These are phyloP conservation scores for Knoxia roxburghii DNA, from an alignment of 257 asterid species.

Conservation along the genomic window DNA sequence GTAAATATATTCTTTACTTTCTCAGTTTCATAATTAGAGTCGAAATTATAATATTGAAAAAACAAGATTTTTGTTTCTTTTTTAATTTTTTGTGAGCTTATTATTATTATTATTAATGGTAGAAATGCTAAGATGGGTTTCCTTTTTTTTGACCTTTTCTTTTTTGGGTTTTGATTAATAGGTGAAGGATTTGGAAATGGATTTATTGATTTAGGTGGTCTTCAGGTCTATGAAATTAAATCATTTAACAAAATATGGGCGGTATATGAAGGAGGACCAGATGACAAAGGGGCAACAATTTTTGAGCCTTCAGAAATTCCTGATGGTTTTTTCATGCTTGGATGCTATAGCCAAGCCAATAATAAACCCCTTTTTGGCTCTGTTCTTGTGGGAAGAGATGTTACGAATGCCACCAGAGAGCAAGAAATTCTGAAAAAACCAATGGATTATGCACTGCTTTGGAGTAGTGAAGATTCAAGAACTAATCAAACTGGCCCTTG, in stretches of 20 bases:
- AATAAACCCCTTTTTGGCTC: slow-evolving; percentile 27
- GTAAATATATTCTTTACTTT: too few relatives aligned
- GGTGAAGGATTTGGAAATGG: slow-evolving; percentile 30
- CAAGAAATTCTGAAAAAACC: slow-evolving; percentile 9
- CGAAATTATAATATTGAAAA: too few relatives aligned
- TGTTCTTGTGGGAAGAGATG: slow-evolving; percentile 27
- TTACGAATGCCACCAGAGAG: neutral
- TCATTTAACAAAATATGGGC: slow-evolving; percentile 29
- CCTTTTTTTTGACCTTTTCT: too few relatives aligned
- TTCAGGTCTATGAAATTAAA: slow-evolving; percentile 24
- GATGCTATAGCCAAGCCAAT: slow-evolving; percentile 28
- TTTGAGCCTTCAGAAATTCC: slow-evolving; percentile 29
- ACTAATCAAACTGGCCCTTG: slow-evolving; percentile 8
- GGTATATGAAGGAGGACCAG: slow-evolving; percentile 29
- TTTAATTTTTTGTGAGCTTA: neutral
- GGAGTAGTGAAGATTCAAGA: slow-evolving; percentile 9
- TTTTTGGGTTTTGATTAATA: slow-evolving; percentile 3
- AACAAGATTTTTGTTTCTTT: too few relatives aligned
- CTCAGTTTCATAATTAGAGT: too few relatives aligned
- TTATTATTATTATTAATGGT: neutral
- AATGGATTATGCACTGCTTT: slow-evolving; percentile 17
- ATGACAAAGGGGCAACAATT: slow-evolving; percentile 27
- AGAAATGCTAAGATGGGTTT: neutral
- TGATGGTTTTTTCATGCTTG: slow-evolving; percentile 29
- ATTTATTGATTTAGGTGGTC: slow-evolving; percentile 35